Conservation (phyloP, 1,284 basidiomycete species). For the Uromyces viciae-fabae region DNA sequence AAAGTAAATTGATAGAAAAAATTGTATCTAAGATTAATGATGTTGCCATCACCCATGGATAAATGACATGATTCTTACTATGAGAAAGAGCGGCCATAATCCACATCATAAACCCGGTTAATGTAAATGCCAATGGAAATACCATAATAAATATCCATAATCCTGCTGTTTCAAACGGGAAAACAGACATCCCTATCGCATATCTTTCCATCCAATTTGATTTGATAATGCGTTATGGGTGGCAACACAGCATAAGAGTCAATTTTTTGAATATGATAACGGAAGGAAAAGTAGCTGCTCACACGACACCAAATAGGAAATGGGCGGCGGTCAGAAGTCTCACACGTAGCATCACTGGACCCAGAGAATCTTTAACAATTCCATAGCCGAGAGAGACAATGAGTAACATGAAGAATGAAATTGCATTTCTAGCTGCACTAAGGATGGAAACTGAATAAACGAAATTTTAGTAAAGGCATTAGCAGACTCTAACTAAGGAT, state of each 20-base stretch:
- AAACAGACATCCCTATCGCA: conserved; percentile 83
- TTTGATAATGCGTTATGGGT: not conserved
- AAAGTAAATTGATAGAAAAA: not conserved
- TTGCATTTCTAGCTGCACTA: conserved; percentile 85
- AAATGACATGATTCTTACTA: conserved; percentile 16
- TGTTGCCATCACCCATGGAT: too few relatives aligned
- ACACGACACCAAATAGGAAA: conserved; percentile 84
- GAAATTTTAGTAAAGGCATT: conserved; percentile 21
- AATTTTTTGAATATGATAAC: conserved; percentile 48
- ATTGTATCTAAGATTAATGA: not conserved
- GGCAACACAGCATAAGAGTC: conserved; percentile 7
- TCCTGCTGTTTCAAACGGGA: conserved; percentile 68
- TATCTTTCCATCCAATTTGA: conserved; percentile 61
- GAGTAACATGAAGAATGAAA: conserved; percentile 90
- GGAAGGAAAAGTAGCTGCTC: conserved; percentile 48
- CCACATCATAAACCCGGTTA: conserved; percentile 93
- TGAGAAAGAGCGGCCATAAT: conserved; percentile 59
- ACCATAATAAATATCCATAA: conserved; percentile 63
- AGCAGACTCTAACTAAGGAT: conserved; percentile 3
- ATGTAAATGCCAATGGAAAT: conserved; percentile 85
- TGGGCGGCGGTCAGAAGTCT: conserved; percentile 73
- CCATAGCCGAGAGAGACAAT: conserved; percentile 63
- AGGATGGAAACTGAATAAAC: conserved; percentile 83
- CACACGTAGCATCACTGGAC: conserved; percentile 71
- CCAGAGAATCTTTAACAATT: conserved; percentile 62